A percentile compares a stretch with the other conserved stretches of the same genome.
Evolutionary conservation across 768 basidiomycete genomes (phyloP).

Genomic region (Boletus edulis): DNA sequence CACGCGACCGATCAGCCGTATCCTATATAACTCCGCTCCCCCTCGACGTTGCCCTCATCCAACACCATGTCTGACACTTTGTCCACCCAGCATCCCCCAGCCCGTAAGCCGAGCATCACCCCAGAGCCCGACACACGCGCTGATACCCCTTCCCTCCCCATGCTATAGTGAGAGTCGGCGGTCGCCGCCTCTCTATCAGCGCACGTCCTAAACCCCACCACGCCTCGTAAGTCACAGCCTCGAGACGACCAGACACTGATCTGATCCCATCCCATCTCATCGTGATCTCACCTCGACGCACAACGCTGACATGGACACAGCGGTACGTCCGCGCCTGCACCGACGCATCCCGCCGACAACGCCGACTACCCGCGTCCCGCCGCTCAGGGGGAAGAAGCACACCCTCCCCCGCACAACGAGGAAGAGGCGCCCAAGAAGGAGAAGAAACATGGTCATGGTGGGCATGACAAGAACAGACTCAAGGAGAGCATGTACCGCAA

Average conservation of each 20-base stretch:
- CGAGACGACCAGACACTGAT: background rate
- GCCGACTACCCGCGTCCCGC: slow-evolving; percentile 56
- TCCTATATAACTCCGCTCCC: slow-evolving; percentile 13
- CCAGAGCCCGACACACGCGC: background rate
- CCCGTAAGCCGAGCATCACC: slow-evolving; percentile 36
- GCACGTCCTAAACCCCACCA: slow-evolving; percentile 38
- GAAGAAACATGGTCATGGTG: slow-evolving; percentile 39
- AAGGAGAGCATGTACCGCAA: slow-evolving; percentile 46
- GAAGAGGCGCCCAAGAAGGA: slow-evolving; percentile 50
- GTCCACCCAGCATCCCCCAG: slow-evolving; percentile 43
- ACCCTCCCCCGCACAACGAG: slow-evolving; percentile 40
- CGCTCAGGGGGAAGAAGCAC: slow-evolving; percentile 30
- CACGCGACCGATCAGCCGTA: slow-evolving; percentile 2
- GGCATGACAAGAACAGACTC: slow-evolving; percentile 44
- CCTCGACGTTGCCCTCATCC: background rate
- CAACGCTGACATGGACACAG: background rate
- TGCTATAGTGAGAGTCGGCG: slow-evolving; percentile 41
- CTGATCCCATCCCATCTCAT: background rate
- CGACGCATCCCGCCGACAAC: slow-evolving; percentile 21
- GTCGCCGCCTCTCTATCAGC: slow-evolving; percentile 48
- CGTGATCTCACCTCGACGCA: too few relatives aligned
- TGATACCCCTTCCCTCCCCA: background rate
- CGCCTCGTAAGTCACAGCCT: slow-evolving; percentile 24
- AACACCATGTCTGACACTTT: slow-evolving; percentile 31
- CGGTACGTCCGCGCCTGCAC: background rate